A percentile compares a stretch with the other conserved stretches of the same genome.
These are phyloP conservation scores for Leccinum truebloodii DNA, from an alignment of 768 basidiomycete genomes.

Conservation along the genomic window DNA sequence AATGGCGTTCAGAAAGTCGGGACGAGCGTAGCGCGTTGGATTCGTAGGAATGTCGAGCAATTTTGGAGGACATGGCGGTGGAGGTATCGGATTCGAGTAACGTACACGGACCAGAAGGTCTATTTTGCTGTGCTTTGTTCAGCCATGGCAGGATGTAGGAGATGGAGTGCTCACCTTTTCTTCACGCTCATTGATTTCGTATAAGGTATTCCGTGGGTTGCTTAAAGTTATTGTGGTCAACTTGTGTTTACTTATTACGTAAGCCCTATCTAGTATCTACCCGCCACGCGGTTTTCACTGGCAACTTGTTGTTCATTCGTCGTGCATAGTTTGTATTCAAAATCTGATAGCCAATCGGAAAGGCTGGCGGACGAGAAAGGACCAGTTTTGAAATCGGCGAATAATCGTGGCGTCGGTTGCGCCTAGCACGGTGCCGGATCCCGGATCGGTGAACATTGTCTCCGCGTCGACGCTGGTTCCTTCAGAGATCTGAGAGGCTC, in stretches of 20 bases:
- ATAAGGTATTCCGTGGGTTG: constrained; percentile 9
- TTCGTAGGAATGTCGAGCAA: constrained; percentile 90
- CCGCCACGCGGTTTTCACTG: too few relatives aligned
- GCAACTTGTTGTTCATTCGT: not conserved
- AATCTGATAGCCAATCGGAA: not conserved
- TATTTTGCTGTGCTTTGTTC: constrained; percentile 54
- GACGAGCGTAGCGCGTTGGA: constrained; percentile 82
- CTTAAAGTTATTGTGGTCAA: not conserved
- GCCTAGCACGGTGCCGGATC: not conserved
- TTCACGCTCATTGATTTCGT: constrained; percentile 49
- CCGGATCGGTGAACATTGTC: not conserved
- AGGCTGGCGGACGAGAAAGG: not conserved
- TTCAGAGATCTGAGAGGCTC: not conserved
- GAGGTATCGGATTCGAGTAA: constrained; percentile 90
- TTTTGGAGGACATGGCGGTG: constrained; percentile 97
- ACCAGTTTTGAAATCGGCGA: not conserved
- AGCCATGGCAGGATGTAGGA: not conserved
- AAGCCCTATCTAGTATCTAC: not conserved
- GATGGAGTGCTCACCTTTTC: constrained; percentile 45
- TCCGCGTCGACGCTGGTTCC: not conserved
- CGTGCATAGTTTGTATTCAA: not conserved
- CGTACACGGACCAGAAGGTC: constrained; percentile 93
- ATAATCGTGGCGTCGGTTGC: not conserved
- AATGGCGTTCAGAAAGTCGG: constrained; percentile 80
- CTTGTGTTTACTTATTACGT: constrained; percentile 17